These are phyloP conservation scores for Didymella lethalis DNA, from an alignment of 2,329 filamentous ascomycete species.

Conservation along the genomic window DNA sequence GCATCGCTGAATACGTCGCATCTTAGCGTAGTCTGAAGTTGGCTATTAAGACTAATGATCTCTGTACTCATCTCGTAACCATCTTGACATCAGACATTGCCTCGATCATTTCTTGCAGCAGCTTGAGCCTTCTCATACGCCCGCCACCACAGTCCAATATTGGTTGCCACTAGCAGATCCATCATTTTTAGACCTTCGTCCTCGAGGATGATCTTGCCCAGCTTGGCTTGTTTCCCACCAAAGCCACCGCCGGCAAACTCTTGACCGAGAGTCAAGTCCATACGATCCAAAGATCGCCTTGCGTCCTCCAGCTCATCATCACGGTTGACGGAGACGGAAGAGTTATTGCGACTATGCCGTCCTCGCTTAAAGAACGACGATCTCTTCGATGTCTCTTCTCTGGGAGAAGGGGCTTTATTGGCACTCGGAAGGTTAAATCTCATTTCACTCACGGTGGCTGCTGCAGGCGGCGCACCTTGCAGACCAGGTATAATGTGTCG, in stretches of 20 bases:
- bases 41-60: neutral
- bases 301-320: constrained; percentile 28
- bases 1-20: neutral
- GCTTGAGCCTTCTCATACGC: constrained; percentile 69
- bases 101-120: constrained; percentile 19
- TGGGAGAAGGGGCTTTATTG: constrained; percentile 43
- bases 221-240: constrained; percentile 84
- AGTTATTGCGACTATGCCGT: constrained; percentile 41
- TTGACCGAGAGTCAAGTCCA: constrained; percentile 78
- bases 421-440: constrained; percentile 83
- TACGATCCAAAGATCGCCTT: constrained; percentile 54
- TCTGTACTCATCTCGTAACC: neutral
- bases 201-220: constrained; percentile 90
- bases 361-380: constrained; percentile 48
- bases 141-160: constrained; percentile 93
- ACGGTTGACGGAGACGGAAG: constrained; percentile 35
- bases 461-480: constrained; percentile 43
- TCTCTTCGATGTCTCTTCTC: constrained; percentile 45
- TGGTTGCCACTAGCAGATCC: constrained; percentile 88
- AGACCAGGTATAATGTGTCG: constrained; percentile 70
- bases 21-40: neutral
- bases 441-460: constrained; percentile 76
- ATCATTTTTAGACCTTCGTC: constrained; percentile 95
- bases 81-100: constrained; percentile 6
- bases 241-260: constrained; percentile 88